These are phyloP conservation scores for Diplocarpon rosae DNA, from an alignment of 2,329 filamentous ascomycete species.

Conservation along the genomic window DNA sequence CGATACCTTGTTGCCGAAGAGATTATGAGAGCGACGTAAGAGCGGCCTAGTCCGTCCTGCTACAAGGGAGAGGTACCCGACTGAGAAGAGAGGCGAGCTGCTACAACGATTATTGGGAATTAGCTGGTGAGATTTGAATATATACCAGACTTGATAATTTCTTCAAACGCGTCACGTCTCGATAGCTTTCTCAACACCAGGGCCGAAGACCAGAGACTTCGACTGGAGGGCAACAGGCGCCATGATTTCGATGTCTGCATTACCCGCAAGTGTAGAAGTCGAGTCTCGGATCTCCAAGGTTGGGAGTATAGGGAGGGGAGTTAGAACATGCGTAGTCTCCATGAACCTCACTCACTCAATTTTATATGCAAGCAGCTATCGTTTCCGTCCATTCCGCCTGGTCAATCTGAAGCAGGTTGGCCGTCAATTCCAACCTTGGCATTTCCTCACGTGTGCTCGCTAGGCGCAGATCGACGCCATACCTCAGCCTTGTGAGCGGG, in stretches of 20 bases:
- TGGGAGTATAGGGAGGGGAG: background rate
- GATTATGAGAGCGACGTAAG: slow-evolving; percentile 26
- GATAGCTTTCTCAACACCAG: background rate
- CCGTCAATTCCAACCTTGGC: too few relatives aligned
- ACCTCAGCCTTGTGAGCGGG: slow-evolving; percentile 7
- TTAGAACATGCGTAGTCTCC: slow-evolving; percentile 6
- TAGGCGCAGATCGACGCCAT: too few relatives aligned
- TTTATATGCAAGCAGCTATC: background rate
- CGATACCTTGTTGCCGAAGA: slow-evolving; percentile 30
- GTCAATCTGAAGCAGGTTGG: too few relatives aligned
- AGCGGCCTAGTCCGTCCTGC: slow-evolving; percentile 19
- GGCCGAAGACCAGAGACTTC: background rate
- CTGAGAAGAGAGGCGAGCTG: slow-evolving; percentile 13
- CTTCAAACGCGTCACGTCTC: background rate
- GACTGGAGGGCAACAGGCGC: slow-evolving; percentile 1
- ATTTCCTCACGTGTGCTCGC: too few relatives aligned
- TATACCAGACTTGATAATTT: background rate
- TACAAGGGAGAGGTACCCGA: slow-evolving; percentile 16
- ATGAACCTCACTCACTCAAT: slow-evolving; percentile 1
- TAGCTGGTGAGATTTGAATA: background rate
- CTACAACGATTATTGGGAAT: slow-evolving; percentile 11
- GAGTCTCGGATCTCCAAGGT: too few relatives aligned
- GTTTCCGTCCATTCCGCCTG: background rate
- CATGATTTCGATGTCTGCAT: background rate
- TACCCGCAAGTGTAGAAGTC: too few relatives aligned